Percentiles rank a stretch among this genome's conserved stretches.
Evolutionary conservation across 768 basidiomycete genomes (phyloP).

Genomic region (Naganishia randhawae): DNA sequence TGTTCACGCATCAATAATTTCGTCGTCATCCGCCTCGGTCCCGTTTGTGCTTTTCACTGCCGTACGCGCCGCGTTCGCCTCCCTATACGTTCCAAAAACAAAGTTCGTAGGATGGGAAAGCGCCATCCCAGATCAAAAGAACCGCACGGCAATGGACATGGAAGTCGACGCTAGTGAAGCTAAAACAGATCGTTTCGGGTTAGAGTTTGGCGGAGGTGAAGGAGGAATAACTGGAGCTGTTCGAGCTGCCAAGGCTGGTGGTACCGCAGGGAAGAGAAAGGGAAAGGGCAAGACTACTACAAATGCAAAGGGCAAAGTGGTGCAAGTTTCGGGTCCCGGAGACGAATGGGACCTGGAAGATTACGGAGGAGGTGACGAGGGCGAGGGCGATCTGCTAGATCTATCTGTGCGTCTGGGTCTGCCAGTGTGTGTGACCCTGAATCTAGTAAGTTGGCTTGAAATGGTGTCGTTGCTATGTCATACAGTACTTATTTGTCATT

Average conservation of each 20-base stretch:
- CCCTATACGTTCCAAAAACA: constrained; percentile 43
- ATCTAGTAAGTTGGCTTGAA: constrained; percentile 38
- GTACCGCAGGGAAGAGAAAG: constrained; percentile 16
- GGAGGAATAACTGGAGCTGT: constrained; percentile 49
- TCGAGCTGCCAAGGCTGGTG: constrained; percentile 30
- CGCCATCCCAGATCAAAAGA: constrained; percentile 23
- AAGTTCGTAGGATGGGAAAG: constrained; percentile 43
- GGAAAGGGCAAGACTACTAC: constrained; percentile 33
- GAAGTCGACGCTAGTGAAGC: constrained; percentile 25
- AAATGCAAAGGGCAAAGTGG: constrained; percentile 29
- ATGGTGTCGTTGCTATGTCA: not conserved
- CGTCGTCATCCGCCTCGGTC: constrained; percentile 38
- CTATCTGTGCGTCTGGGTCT: constrained; percentile 28
- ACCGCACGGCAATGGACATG: constrained; percentile 24
- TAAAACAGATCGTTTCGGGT: constrained; percentile 36
- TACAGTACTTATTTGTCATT: not conserved
- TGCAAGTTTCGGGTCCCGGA: constrained; percentile 30
- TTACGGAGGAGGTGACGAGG: constrained; percentile 32
- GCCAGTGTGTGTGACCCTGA: constrained; percentile 45
- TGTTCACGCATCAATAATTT: constrained; percentile 44
- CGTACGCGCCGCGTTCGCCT: constrained; percentile 43
- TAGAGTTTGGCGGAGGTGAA: constrained; percentile 27
- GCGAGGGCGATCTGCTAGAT: constrained; percentile 37
- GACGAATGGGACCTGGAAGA: constrained; percentile 50
- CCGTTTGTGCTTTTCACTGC: constrained; percentile 40